Base-by-base conservation (phyloP, 495 filamentous ascomycete genomes). In the Chaetomium fimeti region DNA sequence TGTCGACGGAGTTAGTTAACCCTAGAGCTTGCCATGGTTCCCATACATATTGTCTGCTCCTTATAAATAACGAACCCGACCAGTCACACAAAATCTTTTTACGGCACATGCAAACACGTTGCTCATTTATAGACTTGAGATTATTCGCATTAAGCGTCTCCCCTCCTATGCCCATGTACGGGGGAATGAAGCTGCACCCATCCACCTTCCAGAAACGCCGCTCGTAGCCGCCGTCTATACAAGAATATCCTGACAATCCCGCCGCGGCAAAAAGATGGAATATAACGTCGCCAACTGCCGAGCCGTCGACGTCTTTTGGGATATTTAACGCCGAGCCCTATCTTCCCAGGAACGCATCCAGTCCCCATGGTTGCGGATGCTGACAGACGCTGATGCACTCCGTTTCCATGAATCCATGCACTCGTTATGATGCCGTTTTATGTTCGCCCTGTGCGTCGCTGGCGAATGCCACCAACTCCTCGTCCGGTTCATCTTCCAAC, bases 401-500 rank as follows among this genome's bases (percentile, higher is more conserved):
- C 52, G 28, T 57, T 53, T 27, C 52, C 42, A 58, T 52, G 36
- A 1, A 55, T 25, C 45, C 53, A 64, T 64, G 62, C 56, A 64
- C n/a, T 53, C 62, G 49, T 60, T 49, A 36, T 63, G 9, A 18
- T 57, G 40, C 20, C 15, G 7, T 32, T 13, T 18, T 48, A 29
- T 11, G 2, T 15, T 2, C 27, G 38, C 18, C 36, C 16, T 25
- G 13, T 38, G 5, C 9, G 20, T 15, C 47, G 7, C 25, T 11
- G n/a, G 25, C 32, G 1, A 5, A 43, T 3, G 9, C 18, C 18
- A 20, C 25, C 1, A 18, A 3, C 24, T 24, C 38, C 9, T 16
- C 24, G 40, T 7, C 29, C 38, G 24, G 25, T 24, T 67, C 49
- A 74, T 61, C 71, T 57, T 8, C 69, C 72, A 2, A 66, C 69